Conservation (phyloP, 805 yeast species). For the Saccharomycopsis malanga region DNA sequence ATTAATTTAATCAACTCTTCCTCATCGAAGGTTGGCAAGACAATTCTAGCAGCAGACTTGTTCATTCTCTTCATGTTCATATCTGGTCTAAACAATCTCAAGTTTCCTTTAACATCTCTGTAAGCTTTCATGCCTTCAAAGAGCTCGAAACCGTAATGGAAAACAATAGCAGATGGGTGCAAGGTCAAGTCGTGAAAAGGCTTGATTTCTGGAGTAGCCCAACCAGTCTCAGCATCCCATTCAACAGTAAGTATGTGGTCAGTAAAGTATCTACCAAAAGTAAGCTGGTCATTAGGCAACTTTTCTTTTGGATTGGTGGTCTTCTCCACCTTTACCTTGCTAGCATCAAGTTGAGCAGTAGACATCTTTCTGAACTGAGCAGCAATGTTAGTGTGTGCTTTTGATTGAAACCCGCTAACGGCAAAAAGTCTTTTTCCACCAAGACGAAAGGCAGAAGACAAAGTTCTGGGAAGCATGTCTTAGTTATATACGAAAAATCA, state of each 20-base stretch:
- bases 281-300: constrained; percentile 54
- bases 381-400: not conserved
- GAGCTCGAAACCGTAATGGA: constrained; percentile 91
- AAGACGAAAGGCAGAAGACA: not conserved
- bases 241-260: constrained; percentile 83
- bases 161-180: constrained; percentile 86
- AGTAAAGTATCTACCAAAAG: constrained; percentile 72
- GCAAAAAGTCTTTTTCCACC: not conserved
- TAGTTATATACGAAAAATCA: not conserved
- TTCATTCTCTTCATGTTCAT: constrained; percentile 91
- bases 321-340: constrained; percentile 43
- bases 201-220: constrained; percentile 83
- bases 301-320: constrained; percentile 45
- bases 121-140: constrained; percentile 97
- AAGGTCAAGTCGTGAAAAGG: constrained; percentile 73
- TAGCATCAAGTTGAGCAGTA: constrained; percentile 44
- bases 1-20: constrained; percentile 71
- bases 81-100: constrained; percentile 86
- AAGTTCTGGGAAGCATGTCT: not conserved
- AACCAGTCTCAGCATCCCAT: constrained; percentile 72
- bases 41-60: constrained; percentile 79
- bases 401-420: not conserved
- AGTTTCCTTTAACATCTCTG: constrained; percentile 49
- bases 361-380: constrained; percentile 23
- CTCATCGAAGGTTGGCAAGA: constrained; percentile 78